Conservation (phyloP, 163 green algal species). For the Coccomyxa subellipsoidea region DNA sequence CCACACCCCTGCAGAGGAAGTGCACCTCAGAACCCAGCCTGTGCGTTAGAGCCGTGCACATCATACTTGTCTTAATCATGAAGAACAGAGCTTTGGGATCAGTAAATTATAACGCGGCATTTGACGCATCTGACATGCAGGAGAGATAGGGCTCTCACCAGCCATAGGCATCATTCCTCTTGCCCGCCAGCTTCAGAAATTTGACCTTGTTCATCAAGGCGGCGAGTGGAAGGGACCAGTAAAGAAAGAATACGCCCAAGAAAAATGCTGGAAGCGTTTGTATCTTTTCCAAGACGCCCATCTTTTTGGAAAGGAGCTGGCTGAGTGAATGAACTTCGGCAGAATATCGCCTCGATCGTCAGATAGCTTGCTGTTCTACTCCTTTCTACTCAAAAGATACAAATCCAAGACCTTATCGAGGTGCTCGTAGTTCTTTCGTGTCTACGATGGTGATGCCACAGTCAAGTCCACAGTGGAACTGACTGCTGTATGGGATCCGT, state of each 20-base stretch:
- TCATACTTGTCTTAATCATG: too few relatives aligned
- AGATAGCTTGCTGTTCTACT: not conserved
- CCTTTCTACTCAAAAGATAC: too few relatives aligned
- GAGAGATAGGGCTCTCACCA: constrained; percentile 51
- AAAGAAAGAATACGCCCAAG: constrained; percentile 58
- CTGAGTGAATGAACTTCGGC: not conserved
- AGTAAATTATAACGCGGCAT: too few relatives aligned
- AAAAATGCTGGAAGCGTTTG: constrained; percentile 49
- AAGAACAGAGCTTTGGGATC: too few relatives aligned
- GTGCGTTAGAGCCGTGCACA: too few relatives aligned
- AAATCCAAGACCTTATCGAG: too few relatives aligned
- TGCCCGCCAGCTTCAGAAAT: constrained; percentile 39
- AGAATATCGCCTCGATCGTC: not conserved
- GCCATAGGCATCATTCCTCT: constrained; percentile 62
- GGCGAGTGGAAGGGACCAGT: constrained; percentile 57
- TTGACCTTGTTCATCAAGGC: constrained; percentile 47
- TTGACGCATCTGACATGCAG: too few relatives aligned
- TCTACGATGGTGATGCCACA: too few relatives aligned
- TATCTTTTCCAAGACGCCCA: not conserved
- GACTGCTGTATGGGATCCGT: too few relatives aligned
- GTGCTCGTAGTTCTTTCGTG: too few relatives aligned
- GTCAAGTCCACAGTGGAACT: too few relatives aligned
- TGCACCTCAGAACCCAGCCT: not conserved
- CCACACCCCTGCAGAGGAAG: constrained; percentile 5
- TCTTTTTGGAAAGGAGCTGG: not conserved